Evolutionary conservation across 2,329 filamentous ascomycete genomes (phyloP).

Genomic region (Trichoderma sp.): DNA sequence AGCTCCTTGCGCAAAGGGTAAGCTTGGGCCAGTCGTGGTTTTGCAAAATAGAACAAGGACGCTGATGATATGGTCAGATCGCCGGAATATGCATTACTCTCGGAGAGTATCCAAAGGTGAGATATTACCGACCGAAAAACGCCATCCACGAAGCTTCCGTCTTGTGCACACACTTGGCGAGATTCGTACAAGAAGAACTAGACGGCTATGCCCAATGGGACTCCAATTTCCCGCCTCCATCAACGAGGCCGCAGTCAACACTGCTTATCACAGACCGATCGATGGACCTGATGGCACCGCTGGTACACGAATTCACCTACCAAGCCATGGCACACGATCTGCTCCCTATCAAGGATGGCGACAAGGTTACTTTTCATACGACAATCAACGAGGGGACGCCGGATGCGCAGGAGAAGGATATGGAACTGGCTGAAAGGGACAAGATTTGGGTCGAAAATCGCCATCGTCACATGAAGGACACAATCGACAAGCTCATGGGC

Average conservation of each 20-base stretch:
- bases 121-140: constrained; percentile 77
- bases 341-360: constrained; percentile 79
- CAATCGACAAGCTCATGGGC: constrained; percentile 85
- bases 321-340: constrained; percentile 98
- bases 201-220: constrained; percentile 86
- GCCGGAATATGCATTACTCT: constrained; percentile 76
- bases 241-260: constrained; percentile 72
- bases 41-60: background rate
- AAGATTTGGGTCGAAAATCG: constrained; percentile 93
- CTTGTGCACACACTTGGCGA: constrained; percentile 80
- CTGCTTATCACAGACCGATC: constrained; percentile 86
- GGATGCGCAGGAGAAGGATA: constrained; percentile 77
- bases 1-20: constrained; percentile 84
- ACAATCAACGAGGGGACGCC: constrained; percentile 69
- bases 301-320: constrained; percentile 96
- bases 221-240: constrained; percentile 77
- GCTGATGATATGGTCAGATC: constrained; percentile 29
- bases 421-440: constrained; percentile 88
- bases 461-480: constrained; percentile 96
- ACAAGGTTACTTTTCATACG: constrained; percentile 84
- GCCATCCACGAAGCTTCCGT: constrained; percentile 84
- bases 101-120: constrained; percentile 90
- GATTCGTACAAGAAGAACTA: constrained; percentile 87
- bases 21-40: background rate
- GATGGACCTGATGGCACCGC: constrained; percentile 84